Evolutionary conservation across 2,329 filamentous ascomycete species (phyloP), one percentile per base, ranked within the genome.

Genomic region (Fusarium torreyae): DNA sequence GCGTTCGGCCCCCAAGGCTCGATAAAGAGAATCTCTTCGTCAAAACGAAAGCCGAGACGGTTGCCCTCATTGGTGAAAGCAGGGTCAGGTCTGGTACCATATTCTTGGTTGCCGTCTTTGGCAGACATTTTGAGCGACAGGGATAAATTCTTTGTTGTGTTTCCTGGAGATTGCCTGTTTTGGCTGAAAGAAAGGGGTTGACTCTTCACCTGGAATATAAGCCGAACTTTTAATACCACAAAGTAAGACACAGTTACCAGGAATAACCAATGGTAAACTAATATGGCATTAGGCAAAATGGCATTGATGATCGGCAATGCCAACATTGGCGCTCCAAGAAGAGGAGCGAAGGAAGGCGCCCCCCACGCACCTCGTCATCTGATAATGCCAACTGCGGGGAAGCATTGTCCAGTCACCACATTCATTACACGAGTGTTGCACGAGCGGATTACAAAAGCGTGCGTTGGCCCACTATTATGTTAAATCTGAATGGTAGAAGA

Each of bases 1-100:
- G 84, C 80, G 60, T 85, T 80, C 6, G 71, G 48, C 6, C 83
- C 83, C 84, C 84, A 86, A 42, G 84, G 75, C 57, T 86, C 82
- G 44, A 86, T 77, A 79, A 81, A 85, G 43, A 86, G 75, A 11
- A 78, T 75, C 63, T 86, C 84, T 10, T 80, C 80, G 70, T 87
- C 84, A 59, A 75, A 81, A 7, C 57, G 60, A 63, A 70, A 78
- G 31, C 72, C 63, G 2, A 80, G 56, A 8, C 56, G 74, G 34
- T 71, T 69, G 9, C 67, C 65, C 26, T 77, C 50, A 45, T 49
- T 44, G 36, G 61, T 62, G 18, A 68, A 68, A 6, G 65, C 49
- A 40, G 65, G 65, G 33, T 68, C 62, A 2, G 65, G 65, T 33
- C 57, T 53, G 24, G 65, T 68, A 28, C 65, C 65, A 34, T 66